These are phyloP conservation scores for Citrus hindsii DNA, from an alignment of 345 rosid species.

Conservation along the genomic window DNA sequence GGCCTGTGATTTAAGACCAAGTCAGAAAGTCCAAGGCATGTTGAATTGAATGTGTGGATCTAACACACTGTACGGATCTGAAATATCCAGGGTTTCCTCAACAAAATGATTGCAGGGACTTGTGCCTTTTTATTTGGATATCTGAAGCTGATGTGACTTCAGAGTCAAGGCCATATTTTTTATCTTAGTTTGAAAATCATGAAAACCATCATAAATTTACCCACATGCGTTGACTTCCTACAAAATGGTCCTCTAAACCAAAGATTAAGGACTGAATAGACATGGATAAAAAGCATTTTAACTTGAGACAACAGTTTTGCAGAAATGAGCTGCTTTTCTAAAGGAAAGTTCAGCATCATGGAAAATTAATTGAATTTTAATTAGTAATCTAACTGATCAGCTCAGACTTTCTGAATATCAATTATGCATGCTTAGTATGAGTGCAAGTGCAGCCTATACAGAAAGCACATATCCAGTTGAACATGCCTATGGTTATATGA, in stretches of 20 bases:
- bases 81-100: neutral
- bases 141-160: neutral
- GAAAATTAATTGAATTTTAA: neutral
- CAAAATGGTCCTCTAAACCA: neutral
- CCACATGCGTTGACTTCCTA: neutral
- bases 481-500: neutral
- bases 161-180: neutral
- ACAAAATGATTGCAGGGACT: neutral
- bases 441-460: neutral
- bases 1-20: neutral
- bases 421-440: neutral
- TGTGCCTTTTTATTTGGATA: neutral
- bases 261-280: neutral
- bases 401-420: neutral
- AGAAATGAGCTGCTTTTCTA: neutral
- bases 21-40: neutral
- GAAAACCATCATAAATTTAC: neutral
- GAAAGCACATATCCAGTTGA: neutral
- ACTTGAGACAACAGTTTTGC: neutral
- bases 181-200: neutral
- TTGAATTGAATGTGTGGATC: neutral
- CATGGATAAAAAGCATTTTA: neutral
- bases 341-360: neutral
- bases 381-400: neutral
- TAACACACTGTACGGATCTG: neutral